Conservation (phyloP, 192 early-diverging fungal species). For the Gonapodya sp. region DNA sequence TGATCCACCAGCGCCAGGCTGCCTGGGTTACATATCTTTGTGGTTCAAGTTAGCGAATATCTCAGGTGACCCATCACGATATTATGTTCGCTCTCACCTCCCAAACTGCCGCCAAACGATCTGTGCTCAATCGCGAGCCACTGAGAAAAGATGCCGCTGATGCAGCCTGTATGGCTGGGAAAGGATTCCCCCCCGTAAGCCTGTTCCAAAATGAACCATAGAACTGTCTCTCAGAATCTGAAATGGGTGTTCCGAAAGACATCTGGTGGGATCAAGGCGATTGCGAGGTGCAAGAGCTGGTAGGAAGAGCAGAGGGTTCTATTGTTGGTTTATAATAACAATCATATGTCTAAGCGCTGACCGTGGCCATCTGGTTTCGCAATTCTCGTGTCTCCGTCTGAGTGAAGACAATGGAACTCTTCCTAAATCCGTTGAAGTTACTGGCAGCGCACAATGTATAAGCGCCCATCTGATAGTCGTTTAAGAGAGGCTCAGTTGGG, state of each 20-base stretch:
- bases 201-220: neutral
- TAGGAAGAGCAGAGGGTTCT: no score
- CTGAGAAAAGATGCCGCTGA: neutral
- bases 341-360: no score
- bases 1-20: neutral
- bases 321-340: no score
- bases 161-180: neutral
- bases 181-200: neutral
- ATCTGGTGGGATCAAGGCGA: neutral
- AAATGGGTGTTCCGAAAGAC: neutral
- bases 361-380: neutral
- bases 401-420: neutral
- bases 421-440: slow-evolving; percentile 61
- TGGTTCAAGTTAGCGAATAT: neutral
- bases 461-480: slow-evolving; percentile 80
- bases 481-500: neutral
- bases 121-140: neutral
- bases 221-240: neutral
- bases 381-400: neutral
- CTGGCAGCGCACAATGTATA: slow-evolving; percentile 87
- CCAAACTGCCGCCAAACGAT: neutral
- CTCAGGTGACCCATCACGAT: neutral
- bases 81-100: neutral
- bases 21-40: neutral
- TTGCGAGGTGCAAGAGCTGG: no score